A percentile compares a stretch with the other conserved stretches of the same genome.
phyloP scores from a whole-genome alignment of 2,329 filamentous ascomycete genomes.

The Aspergillus luchuensis region DNA sequence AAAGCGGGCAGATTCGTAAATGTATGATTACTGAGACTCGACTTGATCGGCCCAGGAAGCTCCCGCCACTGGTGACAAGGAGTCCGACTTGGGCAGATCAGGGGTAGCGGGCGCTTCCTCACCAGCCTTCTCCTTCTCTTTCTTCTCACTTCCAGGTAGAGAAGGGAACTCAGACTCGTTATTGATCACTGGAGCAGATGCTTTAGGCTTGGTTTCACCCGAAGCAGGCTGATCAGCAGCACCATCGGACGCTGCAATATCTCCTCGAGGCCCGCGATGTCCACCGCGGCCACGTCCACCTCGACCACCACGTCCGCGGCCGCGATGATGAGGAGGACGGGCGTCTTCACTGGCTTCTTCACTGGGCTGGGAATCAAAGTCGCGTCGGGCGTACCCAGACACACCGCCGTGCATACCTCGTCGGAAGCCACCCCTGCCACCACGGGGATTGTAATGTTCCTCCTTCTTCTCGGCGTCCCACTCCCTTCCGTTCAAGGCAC shows the following conservation, averaged over 20 bases:
- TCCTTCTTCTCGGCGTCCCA: slow-evolving; percentile 65
- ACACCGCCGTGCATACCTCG: slow-evolving; percentile 57
- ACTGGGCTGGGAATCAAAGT: slow-evolving; percentile 28
- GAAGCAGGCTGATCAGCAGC: slow-evolving; percentile 14
- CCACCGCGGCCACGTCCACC: slow-evolving; percentile 32
- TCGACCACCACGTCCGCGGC: slow-evolving; percentile 35
- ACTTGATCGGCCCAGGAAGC: slow-evolving; percentile 39
- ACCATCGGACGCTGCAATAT: slow-evolving; percentile 21
- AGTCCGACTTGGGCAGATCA: slow-evolving; percentile 28
- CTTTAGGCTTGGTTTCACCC: slow-evolving; percentile 17
- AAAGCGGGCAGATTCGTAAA: background rate
- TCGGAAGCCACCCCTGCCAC: slow-evolving; percentile 47
- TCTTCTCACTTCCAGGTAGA: slow-evolving; percentile 32
- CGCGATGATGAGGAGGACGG: slow-evolving; percentile 21
- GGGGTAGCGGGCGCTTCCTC: slow-evolving; percentile 11
- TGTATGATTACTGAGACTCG: slow-evolving; percentile 24
- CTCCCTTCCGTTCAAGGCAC: slow-evolving; percentile 60
- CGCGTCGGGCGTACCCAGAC: slow-evolving; percentile 36
- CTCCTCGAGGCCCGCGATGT: slow-evolving; percentile 28
- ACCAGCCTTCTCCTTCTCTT: slow-evolving; percentile 12
- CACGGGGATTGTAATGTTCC: slow-evolving; percentile 52
- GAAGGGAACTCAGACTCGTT: slow-evolving; percentile 41
- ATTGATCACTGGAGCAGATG: slow-evolving; percentile 26
- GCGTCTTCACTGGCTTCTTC: slow-evolving; percentile 13
- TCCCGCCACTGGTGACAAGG: slow-evolving; percentile 33